Evolutionary conservation across 2,329 filamentous ascomycete species (phyloP).

Genomic region (Monosporascus sp.): DNA sequence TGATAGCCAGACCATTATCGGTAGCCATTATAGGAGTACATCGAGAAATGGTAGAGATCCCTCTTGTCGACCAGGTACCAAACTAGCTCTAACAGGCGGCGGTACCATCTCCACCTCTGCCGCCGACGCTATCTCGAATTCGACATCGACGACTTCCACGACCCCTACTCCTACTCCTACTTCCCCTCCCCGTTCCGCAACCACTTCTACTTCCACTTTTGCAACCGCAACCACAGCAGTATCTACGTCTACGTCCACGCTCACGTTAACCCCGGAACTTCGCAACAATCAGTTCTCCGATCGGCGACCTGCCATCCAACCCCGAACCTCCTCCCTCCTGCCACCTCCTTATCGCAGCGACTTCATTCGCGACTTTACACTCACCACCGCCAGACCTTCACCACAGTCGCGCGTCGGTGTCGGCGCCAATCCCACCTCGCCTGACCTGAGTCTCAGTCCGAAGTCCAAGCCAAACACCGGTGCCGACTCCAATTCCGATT

Average conservation of each 20-base stretch:
- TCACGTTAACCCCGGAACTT: no score
- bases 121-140: background rate
- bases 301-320: constrained; percentile 3
- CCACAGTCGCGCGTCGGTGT: no score
- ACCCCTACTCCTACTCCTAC: background rate
- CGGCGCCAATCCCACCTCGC: no score
- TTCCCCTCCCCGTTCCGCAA: background rate
- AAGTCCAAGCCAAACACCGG: constrained; percentile 1
- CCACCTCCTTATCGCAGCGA: background rate
- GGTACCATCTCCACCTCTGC: background rate
- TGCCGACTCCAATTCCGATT: constrained; percentile 1
- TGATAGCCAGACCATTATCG: background rate
- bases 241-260: background rate
- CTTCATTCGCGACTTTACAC: background rate
- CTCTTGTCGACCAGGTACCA: background rate
- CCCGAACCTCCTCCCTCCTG: constrained; percentile 7
- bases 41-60: background rate
- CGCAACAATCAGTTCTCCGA: no score
- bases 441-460: constrained; percentile 6
- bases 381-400: background rate
- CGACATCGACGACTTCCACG: background rate
- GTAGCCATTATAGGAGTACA: background rate
- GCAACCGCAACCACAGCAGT: background rate
- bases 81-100: background rate
- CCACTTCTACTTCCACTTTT: background rate